Percentiles rank a stretch among this genome's conserved stretches.
Evolutionary conservation across 2,329 filamentous ascomycete genomes (phyloP).

Genomic region (Ophiocordyceps sinensis): DNA sequence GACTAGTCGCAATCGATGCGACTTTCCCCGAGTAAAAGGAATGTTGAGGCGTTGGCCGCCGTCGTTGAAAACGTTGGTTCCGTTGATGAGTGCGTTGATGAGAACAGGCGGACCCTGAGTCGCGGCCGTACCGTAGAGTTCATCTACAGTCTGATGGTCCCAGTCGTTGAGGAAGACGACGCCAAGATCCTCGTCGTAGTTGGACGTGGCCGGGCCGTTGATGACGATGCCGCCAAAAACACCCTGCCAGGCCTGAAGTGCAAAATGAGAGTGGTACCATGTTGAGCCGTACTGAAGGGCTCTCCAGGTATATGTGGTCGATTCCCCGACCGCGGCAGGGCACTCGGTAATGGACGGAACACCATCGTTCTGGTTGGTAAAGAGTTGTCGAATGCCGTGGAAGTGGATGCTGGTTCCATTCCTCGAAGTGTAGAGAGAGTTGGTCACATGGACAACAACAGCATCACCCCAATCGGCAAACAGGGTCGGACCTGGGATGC

Average conservation of each 20-base stretch:
- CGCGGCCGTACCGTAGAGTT: slow-evolving; percentile 12
- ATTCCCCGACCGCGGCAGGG: slow-evolving; percentile 33
- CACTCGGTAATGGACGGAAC: slow-evolving; percentile 35
- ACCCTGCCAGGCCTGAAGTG: slow-evolving; percentile 34
- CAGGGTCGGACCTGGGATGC: slow-evolving; percentile 45
- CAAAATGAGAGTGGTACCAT: slow-evolving; percentile 50
- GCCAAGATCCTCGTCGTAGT: slow-evolving; percentile 51
- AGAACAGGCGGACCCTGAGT: slow-evolving; percentile 7
- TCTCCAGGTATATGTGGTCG: slow-evolving; percentile 41
- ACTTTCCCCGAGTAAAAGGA: slow-evolving; percentile 24
- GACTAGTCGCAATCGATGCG: slow-evolving; percentile 32
- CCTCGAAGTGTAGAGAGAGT: slow-evolving; percentile 19
- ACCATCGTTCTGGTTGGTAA: slow-evolving; percentile 41
- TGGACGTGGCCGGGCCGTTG: slow-evolving; percentile 40
- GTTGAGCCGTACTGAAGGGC: slow-evolving; percentile 38
- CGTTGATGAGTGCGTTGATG: slow-evolving; percentile 31
- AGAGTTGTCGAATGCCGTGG: slow-evolving; percentile 45
- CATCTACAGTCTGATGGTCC: slow-evolving; percentile 30
- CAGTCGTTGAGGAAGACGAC: slow-evolving; percentile 44
- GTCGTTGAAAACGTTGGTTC: slow-evolving; percentile 22
- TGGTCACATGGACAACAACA: slow-evolving; percentile 39
- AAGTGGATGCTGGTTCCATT: slow-evolving; percentile 51
- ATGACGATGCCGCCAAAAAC: slow-evolving; percentile 46
- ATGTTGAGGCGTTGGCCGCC: slow-evolving; percentile 19
- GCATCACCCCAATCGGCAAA: slow-evolving; percentile 35